phyloP scores from a whole-genome alignment of 345 rosid genomes.

The Anastatica hierochuntica region DNA sequence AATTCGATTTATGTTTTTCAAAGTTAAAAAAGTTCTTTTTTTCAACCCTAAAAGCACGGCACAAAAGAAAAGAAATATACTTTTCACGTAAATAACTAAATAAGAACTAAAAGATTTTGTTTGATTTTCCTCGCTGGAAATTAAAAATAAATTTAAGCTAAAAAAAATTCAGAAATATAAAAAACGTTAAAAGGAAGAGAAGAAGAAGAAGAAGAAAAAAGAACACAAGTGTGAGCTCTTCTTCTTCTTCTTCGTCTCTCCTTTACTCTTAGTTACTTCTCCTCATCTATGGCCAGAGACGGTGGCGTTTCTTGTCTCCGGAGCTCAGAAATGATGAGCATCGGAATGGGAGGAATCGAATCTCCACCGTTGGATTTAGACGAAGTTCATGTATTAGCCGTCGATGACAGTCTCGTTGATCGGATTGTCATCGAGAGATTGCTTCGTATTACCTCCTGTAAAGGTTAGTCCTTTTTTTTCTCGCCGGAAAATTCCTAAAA shows the following conservation, averaged over 20 bases:
- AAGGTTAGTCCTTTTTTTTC: slow-evolving; percentile 37
- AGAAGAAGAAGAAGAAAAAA: slow-evolving; percentile 9
- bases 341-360: slow-evolving; percentile 25
- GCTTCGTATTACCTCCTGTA: slow-evolving; percentile 67
- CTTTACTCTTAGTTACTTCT: too few relatives aligned
- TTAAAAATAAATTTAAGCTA: not conserved
- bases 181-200: slow-evolving; percentile 4
- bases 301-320: slow-evolving; percentile 38
- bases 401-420: slow-evolving; percentile 81
- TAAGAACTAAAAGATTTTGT: slow-evolving; percentile 59
- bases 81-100: slow-evolving; percentile 2
- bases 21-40: slow-evolving; percentile 7
- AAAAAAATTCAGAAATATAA: slow-evolving; percentile 19
- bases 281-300: slow-evolving; percentile 37
- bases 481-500: not conserved
- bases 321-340: slow-evolving; percentile 33
- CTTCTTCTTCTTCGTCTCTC: not conserved
- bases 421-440: slow-evolving; percentile 79
- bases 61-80: not conserved
- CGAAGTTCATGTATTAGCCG: slow-evolving; percentile 82
- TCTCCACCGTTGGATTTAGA: slow-evolving; percentile 33
- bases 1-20: not conserved
- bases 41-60: slow-evolving; percentile 28
- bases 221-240: slow-evolving; percentile 12
- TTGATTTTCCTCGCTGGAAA: slow-evolving; percentile 22